These are phyloP conservation scores for Poronia punctata DNA, from an alignment of 495 filamentous ascomycete genomes.

Conservation along the genomic window DNA sequence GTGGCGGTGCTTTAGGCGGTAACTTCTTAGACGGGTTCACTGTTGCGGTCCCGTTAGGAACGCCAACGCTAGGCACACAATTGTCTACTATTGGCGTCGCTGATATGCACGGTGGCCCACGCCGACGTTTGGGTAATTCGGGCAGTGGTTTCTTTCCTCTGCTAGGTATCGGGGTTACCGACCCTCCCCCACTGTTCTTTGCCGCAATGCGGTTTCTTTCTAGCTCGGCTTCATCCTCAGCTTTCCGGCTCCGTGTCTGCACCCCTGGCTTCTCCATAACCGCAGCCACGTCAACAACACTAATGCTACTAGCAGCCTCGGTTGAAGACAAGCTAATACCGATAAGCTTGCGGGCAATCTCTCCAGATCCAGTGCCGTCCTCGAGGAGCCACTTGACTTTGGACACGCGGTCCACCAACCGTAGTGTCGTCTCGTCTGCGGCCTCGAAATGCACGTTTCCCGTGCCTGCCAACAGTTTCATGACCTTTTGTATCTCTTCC, in stretches of 20 bases:
- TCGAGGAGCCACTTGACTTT: constrained; percentile 74
- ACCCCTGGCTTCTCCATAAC: constrained; percentile 81
- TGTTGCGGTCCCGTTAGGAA: constrained; percentile 21
- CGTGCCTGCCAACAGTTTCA: constrained; percentile 56
- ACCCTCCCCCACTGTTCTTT: constrained; percentile 2
- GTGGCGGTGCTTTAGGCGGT: constrained; percentile 50
- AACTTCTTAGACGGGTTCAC: constrained; percentile 34
- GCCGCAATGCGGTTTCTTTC: constrained; percentile 3
- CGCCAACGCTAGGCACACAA: no score
- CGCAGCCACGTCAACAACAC: constrained; percentile 69
- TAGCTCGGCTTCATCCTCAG: constrained; percentile 7
- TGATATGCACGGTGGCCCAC: constrained; percentile 36
- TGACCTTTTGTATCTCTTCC: constrained; percentile 69
- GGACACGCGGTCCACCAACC: constrained; percentile 74
- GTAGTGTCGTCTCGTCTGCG: constrained; percentile 79
- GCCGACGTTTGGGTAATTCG: constrained; percentile 40
- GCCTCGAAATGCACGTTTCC: constrained; percentile 78
- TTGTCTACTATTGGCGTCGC: no score
- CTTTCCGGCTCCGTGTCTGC: constrained; percentile 66
- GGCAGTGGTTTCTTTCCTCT: constrained; percentile 37
- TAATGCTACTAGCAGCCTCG: constrained; percentile 50
- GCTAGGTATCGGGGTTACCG: constrained; percentile 18
- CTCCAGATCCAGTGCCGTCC: constrained; percentile 32
- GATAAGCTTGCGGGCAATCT: constrained; percentile 39
- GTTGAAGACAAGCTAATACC: constrained; percentile 43